Conservation (phyloP, 345 rosid genomes). For the Eucalyptus sp. region DNA sequence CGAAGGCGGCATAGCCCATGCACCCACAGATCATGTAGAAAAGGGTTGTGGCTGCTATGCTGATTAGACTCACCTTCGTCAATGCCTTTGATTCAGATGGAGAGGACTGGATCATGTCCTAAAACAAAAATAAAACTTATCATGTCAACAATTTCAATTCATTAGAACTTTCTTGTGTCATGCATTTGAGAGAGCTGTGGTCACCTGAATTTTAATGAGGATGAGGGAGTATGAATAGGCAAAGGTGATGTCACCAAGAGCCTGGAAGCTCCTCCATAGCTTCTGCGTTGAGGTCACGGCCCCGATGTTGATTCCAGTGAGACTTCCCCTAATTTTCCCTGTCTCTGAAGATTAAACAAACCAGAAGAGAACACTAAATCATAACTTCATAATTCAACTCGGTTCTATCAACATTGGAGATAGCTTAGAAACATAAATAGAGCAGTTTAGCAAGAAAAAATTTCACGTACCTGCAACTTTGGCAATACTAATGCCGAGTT, state of each 20-base stretch:
- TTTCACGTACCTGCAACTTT: too few species aligned
- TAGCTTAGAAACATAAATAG: too few species aligned
- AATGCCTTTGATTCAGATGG: conserved; percentile 19
- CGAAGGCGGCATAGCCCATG: conserved; percentile 35
- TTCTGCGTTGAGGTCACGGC: conserved; percentile 9
- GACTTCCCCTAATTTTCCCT: conserved; percentile 16
- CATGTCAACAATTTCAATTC: too few species aligned
- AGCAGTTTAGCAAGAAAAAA: too few species aligned
- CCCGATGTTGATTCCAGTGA: conserved; percentile 19
- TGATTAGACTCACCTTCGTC: background rate
- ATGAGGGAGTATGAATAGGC: conserved; percentile 27
- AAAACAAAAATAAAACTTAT: background rate
- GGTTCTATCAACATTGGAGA: too few species aligned
- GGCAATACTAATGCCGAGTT: too few species aligned
- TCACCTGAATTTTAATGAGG: conserved; percentile 27
- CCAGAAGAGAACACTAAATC: too few species aligned
- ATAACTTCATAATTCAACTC: too few species aligned
- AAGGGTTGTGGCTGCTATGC: background rate
- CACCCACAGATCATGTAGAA: conserved; percentile 1
- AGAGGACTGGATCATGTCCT: conserved; percentile 33
- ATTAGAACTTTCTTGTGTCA: too few species aligned
- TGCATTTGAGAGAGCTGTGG: too few species aligned
- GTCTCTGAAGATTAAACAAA: background rate
- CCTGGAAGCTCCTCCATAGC: background rate
- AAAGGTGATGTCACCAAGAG: conserved; percentile 26